A percentile compares a stretch with the other conserved stretches of the same genome.
phyloP scores from a whole-genome alignment of 2,329 filamentous ascomycete species.

The Rachicladosporium sp. region DNA sequence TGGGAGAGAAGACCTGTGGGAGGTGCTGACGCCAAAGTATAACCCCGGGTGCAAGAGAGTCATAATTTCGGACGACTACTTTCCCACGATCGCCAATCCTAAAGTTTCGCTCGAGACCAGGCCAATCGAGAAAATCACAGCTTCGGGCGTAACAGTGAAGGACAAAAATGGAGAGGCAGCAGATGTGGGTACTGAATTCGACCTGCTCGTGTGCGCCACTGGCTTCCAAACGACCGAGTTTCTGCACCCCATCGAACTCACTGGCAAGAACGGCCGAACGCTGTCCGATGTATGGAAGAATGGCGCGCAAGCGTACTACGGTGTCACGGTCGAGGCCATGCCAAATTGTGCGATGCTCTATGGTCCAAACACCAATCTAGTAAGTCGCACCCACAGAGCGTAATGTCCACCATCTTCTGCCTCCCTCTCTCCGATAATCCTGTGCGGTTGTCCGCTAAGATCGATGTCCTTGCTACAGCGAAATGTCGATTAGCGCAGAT shows the following conservation, averaged over 20 bases:
- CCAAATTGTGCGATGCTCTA: conserved; percentile 48
- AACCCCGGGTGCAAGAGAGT: conserved; percentile 43
- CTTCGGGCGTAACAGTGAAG: conserved; percentile 36
- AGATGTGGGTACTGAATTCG: conserved; percentile 25
- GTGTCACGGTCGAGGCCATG: conserved; percentile 38
- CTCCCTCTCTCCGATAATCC: too few species aligned
- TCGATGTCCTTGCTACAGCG: too few species aligned
- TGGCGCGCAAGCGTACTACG: conserved; percentile 40
- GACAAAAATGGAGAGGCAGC: conserved; percentile 15
- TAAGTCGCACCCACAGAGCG: too few species aligned
- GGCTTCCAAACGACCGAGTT: conserved; percentile 48
- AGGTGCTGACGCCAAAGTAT: conserved; percentile 42
- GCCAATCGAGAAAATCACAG: conserved; percentile 34
- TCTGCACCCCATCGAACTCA: conserved; percentile 44
- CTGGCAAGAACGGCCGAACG: conserved; percentile 31
- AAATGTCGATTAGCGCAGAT: too few species aligned
- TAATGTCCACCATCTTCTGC: too few species aligned
- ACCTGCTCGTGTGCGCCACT: conserved; percentile 47
- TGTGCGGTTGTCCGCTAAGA: too few species aligned
- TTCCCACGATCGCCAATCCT: conserved; percentile 33
- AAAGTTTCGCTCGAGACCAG: conserved; percentile 42
- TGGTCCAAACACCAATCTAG: conserved; percentile 42
- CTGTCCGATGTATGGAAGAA: conserved; percentile 41
- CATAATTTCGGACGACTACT: conserved; percentile 45
- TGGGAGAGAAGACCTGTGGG: conserved; percentile 37